Base-by-base conservation (phyloP, 306 rosid genomes). In the Cotoneaster glaucophyllus region DNA sequence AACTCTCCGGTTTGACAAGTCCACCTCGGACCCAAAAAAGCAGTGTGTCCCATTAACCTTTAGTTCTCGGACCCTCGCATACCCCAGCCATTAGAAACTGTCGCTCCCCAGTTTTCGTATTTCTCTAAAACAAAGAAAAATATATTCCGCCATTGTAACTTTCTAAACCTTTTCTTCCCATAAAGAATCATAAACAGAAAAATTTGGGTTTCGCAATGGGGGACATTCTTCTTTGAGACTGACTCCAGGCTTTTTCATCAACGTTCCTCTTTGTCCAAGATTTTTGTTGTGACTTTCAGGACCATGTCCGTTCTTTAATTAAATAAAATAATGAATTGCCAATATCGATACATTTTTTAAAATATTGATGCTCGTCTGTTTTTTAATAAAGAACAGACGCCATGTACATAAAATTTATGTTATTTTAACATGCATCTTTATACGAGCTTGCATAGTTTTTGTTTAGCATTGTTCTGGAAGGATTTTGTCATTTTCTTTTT, bases 281-380 rank as follows among this genome's bases (percentile, higher is more conserved):
- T 93, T 65, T 76, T 90, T 25, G 74, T 90, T 66, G 79, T 87
- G 85, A 72, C 91, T 32, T 74, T 85, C 68, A 83, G 93, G 93
- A 88, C 26, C 41, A 63, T 21, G 53, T 1, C 18, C 3, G 19
- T 48, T 48, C 2, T 48, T 15, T 48, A 48, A 0, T 48, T 48
- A 48, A 14, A 48, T 2, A 48, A 48, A 48, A 48, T 18, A 48
- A 48, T 14, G 0, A 3, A 48, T 0, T 4, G 21, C 2, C 0
- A 0, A 48, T 48, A 48, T 14, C 1, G 0, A 2, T 48, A 48
- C 0, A 15, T 15, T 48, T 48, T 14, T 14, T 0, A 14, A 5
- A 48, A 48, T 48, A 48, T 1, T 15, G 1, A 1, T 14, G 2
- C 0, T 8, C 0, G 2, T 15, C 0, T 6, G 5, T 48, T 48